Evolutionary conservation across 106 monocot species (phyloP).

Genomic region (Xerophyta viscosa): DNA sequence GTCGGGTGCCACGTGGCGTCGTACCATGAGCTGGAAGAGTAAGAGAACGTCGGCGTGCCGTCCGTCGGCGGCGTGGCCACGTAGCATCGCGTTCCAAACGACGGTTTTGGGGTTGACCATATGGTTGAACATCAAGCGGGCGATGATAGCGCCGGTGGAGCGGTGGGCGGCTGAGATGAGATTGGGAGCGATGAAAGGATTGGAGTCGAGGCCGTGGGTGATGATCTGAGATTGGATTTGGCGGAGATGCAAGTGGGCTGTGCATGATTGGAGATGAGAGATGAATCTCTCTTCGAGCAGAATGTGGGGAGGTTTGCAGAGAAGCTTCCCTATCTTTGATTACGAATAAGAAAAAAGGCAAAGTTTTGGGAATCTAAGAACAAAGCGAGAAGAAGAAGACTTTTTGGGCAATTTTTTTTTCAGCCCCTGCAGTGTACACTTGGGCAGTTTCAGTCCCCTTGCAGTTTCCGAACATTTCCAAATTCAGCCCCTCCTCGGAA

Average conservation of each 20-base stretch:
- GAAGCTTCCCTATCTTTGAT: not conserved
- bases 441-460: no score
- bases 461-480: no score
- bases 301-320: not conserved
- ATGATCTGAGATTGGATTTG: slow-evolving; percentile 36
- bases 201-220: slow-evolving; percentile 32
- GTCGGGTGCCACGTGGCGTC: slow-evolving; percentile 23
- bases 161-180: slow-evolving; percentile 16
- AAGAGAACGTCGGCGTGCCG: slow-evolving; percentile 17
- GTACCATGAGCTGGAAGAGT: slow-evolving; percentile 31
- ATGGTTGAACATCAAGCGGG: slow-evolving; percentile 28
- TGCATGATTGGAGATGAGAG: slow-evolving; percentile 29
- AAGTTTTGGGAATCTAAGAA: no score
- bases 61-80: slow-evolving; percentile 18
- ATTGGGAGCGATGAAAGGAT: slow-evolving; percentile 26
- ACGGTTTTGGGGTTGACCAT: slow-evolving; percentile 18
- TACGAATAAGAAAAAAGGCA: no score
- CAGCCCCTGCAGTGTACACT: no score
- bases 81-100: slow-evolving; percentile 51
- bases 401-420: no score
- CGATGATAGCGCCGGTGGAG: slow-evolving; percentile 2
- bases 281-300: slow-evolving; percentile 21
- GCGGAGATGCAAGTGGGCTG: slow-evolving; percentile 6
- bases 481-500: no score
- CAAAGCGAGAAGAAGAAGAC: no score